Base-by-base conservation (phyloP, 2,329 filamentous ascomycete genomes). In the Ascochyta koolunga region DNA sequence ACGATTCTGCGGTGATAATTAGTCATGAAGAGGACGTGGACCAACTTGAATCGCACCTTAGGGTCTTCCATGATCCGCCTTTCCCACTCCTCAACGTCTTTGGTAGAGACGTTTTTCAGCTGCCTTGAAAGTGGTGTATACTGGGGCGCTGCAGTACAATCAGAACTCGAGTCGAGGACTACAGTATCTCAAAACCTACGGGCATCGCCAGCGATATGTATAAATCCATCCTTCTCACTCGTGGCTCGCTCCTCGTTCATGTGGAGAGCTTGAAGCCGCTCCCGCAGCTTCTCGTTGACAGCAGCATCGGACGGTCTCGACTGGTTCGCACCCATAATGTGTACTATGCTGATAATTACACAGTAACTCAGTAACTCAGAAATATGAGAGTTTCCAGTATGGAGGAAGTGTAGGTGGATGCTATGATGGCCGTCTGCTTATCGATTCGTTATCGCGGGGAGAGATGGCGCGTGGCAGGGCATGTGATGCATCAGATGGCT, bases 11-110 rank as follows among this genome's bases (percentile, higher is more conserved):
- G 22, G 16, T 37, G 7, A 15, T 1, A 8, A n/a, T 60, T 10
- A 57, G 33, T 3, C 5, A 39, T 16, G 4, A 33, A 19, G 4
- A 7, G 5, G 5, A 16, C 41, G 2, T 4, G 15, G 6, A 10
- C 19, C 21, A 5, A n/a, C 8, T 41, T n/a, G 21, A 27, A 22
- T 18, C 69, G 61, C 59, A 86, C 87, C 83, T 86, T 78, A 82
- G 87, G 83, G 66, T 90, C 86, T 40, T 82, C 76, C 58, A 90
- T 78, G 29, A 89, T 76, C 61, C 82, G 76, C 42, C 80, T 79
- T 73, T 89, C 84, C 86, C 87, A 89, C 41, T 81, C 71, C 53
- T 79, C 74, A 10, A 86, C 77, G 5, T 80, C 73, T 11, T 78
- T 69, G 11, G 85, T 70, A 1, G 82, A 82, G 3, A 91, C 58